Evolutionary conservation across 2,329 filamentous ascomycete genomes (phyloP).

Genomic region (Pseudocercospora macadamiae): DNA sequence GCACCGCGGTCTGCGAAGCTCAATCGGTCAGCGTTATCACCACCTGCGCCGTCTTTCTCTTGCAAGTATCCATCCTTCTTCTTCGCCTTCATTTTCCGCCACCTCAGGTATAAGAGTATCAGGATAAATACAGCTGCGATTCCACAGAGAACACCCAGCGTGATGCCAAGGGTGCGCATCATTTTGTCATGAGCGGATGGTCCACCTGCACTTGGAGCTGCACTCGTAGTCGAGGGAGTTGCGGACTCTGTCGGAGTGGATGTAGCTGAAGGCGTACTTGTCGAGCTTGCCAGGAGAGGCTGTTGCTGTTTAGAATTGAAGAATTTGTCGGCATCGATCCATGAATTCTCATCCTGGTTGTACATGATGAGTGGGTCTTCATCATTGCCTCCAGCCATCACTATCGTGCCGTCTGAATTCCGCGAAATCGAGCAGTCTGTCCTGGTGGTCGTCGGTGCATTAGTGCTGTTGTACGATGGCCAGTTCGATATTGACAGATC

Average conservation of each 20-base stretch:
- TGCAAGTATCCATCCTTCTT: constrained; percentile 48
- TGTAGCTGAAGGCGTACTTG: constrained; percentile 37
- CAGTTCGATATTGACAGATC: constrained; percentile 65
- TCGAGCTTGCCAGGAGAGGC: constrained; percentile 32
- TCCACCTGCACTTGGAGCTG: constrained; percentile 36
- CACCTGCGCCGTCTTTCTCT: constrained; percentile 40
- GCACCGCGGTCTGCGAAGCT: constrained; percentile 57
- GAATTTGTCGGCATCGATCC: constrained; percentile 71
- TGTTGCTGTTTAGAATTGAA: constrained; percentile 55
- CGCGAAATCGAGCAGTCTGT: constrained; percentile 73
- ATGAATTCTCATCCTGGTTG: constrained; percentile 72
- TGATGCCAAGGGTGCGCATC: constrained; percentile 73
- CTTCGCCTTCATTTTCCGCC: constrained; percentile 61
- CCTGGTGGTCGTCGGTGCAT: constrained; percentile 68
- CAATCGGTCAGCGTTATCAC: constrained; percentile 39
- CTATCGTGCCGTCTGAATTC: constrained; percentile 66
- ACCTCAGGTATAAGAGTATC: constrained; percentile 69
- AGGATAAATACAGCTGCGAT: constrained; percentile 70
- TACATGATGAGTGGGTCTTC: constrained; percentile 75
- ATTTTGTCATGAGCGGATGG: constrained; percentile 50
- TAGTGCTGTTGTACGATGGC: constrained; percentile 76
- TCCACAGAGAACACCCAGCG: constrained; percentile 79
- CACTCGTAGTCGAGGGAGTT: constrained; percentile 41
- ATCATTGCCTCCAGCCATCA: constrained; percentile 75
- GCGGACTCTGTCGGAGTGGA: constrained; percentile 42